These are phyloP conservation scores for Vicia sativa DNA, from an alignment of 306 rosid species.

Conservation along the genomic window DNA sequence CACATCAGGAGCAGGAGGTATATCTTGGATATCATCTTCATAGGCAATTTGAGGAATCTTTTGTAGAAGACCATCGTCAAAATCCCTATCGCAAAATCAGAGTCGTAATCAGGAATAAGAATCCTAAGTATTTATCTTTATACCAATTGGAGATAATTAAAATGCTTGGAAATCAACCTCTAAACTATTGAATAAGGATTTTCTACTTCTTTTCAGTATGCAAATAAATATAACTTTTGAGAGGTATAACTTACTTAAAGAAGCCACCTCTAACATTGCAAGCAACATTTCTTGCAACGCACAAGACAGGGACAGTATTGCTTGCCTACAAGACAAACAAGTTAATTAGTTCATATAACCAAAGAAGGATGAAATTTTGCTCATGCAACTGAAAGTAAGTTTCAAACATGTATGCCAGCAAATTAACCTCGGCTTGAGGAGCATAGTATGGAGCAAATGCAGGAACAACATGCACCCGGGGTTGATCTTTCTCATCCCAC, in stretches of 20 bases:
- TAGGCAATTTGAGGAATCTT: constrained; percentile 74
- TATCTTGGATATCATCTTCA: constrained; percentile 76
- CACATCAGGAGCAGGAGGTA: constrained; percentile 86
- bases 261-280: constrained; percentile 98
- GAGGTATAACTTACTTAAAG: constrained; percentile 68
- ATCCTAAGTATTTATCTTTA: constrained; percentile 18
- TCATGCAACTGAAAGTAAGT: constrained; percentile 16
- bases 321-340: constrained; percentile 65
- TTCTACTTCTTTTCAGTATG: constrained; percentile 7
- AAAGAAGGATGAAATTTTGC: constrained; percentile 8
- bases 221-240: constrained; percentile 25
- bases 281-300: constrained; percentile 97
- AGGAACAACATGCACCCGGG: constrained; percentile 98
- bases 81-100: constrained; percentile 69
- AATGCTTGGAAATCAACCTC: constrained; percentile 35
- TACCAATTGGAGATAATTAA: constrained; percentile 18
- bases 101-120: constrained; percentile 38
- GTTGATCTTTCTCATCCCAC: constrained; percentile 98
- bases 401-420: constrained; percentile 37
- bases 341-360: constrained; percentile 37
- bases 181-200: constrained; percentile 5
- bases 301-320: constrained; percentile 83
- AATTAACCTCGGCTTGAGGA: constrained; percentile 91
- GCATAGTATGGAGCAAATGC: constrained; percentile 98
- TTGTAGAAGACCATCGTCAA: constrained; percentile 85